A percentile compares a stretch with the other conserved stretches of the same genome.
phyloP scores from a whole-genome alignment of 1,284 basidiomycete genomes.

The Puccinia coronata region DNA sequence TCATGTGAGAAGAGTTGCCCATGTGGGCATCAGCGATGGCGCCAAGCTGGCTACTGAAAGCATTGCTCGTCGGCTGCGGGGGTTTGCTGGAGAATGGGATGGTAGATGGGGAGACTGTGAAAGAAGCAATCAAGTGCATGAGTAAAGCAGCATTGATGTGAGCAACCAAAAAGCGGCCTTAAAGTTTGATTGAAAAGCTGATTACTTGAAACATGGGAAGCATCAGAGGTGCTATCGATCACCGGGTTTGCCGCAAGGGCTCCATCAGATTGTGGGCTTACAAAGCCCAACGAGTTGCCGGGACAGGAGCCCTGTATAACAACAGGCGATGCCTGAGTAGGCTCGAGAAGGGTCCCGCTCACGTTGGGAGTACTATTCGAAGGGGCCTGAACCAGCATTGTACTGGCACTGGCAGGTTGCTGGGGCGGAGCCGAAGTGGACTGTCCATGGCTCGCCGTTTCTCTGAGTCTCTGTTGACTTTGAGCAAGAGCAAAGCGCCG shows the following conservation, averaged over 20 bases:
- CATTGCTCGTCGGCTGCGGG: neutral
- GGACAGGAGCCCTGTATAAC: neutral
- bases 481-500: conserved; percentile 43
- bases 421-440: neutral
- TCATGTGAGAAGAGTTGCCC: conserved; percentile 18
- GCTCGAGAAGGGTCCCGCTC: neutral
- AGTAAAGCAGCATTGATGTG: neutral
- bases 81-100: conserved; percentile 8
- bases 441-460: conserved; percentile 9
- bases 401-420: neutral
- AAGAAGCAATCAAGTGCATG: neutral
- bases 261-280: conserved; percentile 15
- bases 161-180: neutral
- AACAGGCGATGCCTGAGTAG: conserved; percentile 8
- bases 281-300: conserved; percentile 2
- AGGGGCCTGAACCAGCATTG: neutral
- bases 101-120: neutral
- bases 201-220: conserved; percentile 6
- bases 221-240: conserved; percentile 20
- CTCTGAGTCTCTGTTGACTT: conserved; percentile 31
- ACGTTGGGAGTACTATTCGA: neutral
- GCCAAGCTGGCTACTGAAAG: conserved; percentile 44
- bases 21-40: conserved; percentile 50
- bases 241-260: neutral
- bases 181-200: neutral